Evolutionary conservation across 345 rosid genomes (phyloP), one percentile per base, ranked within the genome.

Genomic region (Barbarea vulgaris): DNA sequence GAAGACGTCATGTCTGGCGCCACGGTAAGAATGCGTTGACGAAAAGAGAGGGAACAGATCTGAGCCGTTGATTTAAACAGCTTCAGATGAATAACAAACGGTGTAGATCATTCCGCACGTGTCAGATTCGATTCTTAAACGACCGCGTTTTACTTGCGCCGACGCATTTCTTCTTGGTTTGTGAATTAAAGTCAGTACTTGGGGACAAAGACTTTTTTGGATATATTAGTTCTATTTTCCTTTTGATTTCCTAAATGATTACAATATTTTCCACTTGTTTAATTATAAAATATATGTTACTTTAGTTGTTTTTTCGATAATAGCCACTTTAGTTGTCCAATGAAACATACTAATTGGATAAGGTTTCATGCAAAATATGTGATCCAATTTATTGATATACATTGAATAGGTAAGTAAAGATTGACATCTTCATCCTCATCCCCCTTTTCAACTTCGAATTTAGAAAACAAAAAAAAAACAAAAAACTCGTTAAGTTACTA

Each of bases 291-390:
- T 17, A 44, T 13, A 63, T 60, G 60, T 52, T 1, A 69, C 58
- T 76, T 69, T 69, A 58, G 68, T 58, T 75, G 73, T 64, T 7
- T 42, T 42, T 6, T 44, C 19, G 3, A 12, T 57, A 34, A 66
- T 57, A 74, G 74, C 68, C 74, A 68, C 79, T 68, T 76, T 76
- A 63, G 33, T 77, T 70, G 80, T 48, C 71, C 60, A 70, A 15
- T 3, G 25, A 2, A 36, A 55, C 33, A 27, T 51, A 27, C 22
- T n/a, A 28, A 44, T 63, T 69, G 59, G 80, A 77, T 77, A 70
- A 70, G 76, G 60, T 55, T 77, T 64, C 76, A 77, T 77, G 80
- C 37, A 19, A 64, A 56, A 28, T 28, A 70, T 48, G 80, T 70
- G 80, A 57, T 70, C 18, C 19, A 24, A 77, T 77, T 64, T 36